phyloP scores from a whole-genome alignment of 768 basidiomycete genomes.

The Filobasidium floriforme region DNA sequence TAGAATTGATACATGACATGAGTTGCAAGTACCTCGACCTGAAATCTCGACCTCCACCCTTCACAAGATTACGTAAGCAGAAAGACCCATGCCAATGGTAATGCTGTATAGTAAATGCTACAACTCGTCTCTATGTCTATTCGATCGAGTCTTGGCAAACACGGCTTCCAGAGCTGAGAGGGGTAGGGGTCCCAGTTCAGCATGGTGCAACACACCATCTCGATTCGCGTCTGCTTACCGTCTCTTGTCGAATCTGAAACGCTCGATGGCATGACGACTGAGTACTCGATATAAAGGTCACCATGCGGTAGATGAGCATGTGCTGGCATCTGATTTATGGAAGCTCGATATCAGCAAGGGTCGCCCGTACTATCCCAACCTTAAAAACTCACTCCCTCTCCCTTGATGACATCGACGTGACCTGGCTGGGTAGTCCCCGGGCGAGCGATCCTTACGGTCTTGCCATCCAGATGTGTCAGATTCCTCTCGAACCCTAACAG shows the following conservation, averaged over 20 bases:
- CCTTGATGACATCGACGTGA: conserved; percentile 68
- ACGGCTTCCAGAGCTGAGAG: conserved; percentile 13
- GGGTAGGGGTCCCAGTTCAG: too few relatives aligned
- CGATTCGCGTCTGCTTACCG: conserved; percentile 54
- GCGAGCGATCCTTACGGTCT: conserved; percentile 61
- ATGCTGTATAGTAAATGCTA: background rate
- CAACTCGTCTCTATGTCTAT: conserved; percentile 12
- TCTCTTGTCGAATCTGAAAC: conserved; percentile 60
- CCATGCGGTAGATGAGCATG: conserved; percentile 50
- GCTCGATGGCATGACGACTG: conserved; percentile 73
- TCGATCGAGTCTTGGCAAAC: conserved; percentile 3
- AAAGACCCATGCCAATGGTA: background rate
- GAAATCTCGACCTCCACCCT: too few relatives aligned
- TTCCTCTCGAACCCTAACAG: conserved; percentile 92
- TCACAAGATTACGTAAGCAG: conserved; percentile 5
- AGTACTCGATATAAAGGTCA: conserved; percentile 87
- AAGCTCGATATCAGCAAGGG: background rate
- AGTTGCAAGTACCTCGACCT: too few relatives aligned
- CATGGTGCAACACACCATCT: background rate
- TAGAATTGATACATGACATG: too few relatives aligned
- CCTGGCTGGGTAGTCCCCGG: conserved; percentile 79
- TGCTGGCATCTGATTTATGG: conserved; percentile 38
- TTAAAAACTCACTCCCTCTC: conserved; percentile 69
- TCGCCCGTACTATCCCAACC: background rate
- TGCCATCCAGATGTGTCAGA: conserved; percentile 85